A percentile compares a stretch with the other conserved stretches of the same genome.
Evolutionary conservation across 2,329 filamentous ascomycete genomes (phyloP).

Genomic region (Fusarium xyrophilum): DNA sequence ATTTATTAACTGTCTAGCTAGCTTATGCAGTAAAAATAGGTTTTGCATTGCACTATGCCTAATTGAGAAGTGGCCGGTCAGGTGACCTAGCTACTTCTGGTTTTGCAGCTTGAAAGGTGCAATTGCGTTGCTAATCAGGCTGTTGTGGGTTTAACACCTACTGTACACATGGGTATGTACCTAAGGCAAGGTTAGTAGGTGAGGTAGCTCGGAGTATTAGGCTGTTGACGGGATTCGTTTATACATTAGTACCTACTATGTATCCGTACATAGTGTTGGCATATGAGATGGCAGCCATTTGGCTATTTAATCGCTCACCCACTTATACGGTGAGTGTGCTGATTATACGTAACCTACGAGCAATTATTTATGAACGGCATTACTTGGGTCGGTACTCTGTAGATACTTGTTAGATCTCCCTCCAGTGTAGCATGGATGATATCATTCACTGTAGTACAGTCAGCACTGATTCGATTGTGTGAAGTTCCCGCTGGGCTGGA

Average conservation of each 20-base stretch:
- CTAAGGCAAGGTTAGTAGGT: background rate
- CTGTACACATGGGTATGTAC: no score
- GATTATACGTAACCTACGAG: background rate
- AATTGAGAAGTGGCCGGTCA: no score
- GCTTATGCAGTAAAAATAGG: no score
- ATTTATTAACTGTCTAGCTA: no score
- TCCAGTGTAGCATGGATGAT: conserved; percentile 3
- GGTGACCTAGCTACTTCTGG: no score
- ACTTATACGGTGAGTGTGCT: background rate
- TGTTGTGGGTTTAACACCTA: no score
- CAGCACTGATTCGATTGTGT: background rate
- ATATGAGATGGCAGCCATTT: background rate
- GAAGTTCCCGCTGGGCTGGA: background rate
- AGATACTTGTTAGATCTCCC: background rate
- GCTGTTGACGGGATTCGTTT: background rate
- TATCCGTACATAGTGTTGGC: background rate
- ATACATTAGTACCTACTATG: background rate
- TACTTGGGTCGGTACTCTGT: background rate
- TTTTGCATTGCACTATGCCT: no score
- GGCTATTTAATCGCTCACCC: background rate
- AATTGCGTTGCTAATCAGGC: no score
- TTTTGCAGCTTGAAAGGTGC: no score
- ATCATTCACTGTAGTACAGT: conserved; percentile 18
- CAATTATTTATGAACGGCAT: no score
- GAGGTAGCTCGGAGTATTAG: background rate